A percentile compares a stretch with the other conserved stretches of the same genome.
These are phyloP conservation scores for Colletotrichum viniferum DNA, from an alignment of 2,329 filamentous ascomycete species.

Conservation along the genomic window DNA sequence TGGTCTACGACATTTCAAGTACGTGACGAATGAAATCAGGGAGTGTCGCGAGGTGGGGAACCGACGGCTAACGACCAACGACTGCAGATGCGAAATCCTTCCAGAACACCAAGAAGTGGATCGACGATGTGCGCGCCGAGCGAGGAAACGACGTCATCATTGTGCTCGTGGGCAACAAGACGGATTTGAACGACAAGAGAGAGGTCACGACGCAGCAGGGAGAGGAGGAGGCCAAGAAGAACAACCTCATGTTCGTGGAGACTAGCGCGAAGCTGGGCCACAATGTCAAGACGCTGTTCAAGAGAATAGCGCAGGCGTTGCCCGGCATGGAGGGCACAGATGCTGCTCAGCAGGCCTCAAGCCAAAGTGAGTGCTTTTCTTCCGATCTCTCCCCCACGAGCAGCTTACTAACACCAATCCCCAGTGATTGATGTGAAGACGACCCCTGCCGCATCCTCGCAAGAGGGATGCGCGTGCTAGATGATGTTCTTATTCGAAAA, in stretches of 20 bases:
- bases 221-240: constrained; percentile 97
- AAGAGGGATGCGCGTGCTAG: constrained; percentile 76
- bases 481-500: background rate
- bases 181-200: constrained; percentile 96
- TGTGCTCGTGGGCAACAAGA: constrained; percentile 98
- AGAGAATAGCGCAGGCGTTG: constrained; percentile 95
- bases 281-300: constrained; percentile 97
- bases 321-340: constrained; percentile 96
- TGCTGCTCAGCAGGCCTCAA: constrained; percentile 72
- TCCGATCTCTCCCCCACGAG: background rate
- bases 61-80: background rate
- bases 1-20: constrained; percentile 98
- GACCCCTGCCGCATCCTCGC: constrained; percentile 69
- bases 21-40: constrained; percentile 18
- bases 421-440: constrained; percentile 94
- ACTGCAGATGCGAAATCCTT: constrained; percentile 85
- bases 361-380: constrained; percentile 70
- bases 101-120: constrained; percentile 99
- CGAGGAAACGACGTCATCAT: constrained; percentile 99
- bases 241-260: constrained; percentile 98
- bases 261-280: constrained; percentile 97
- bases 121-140: constrained; percentile 96
- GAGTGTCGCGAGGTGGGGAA: background rate
- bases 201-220: constrained; percentile 96
- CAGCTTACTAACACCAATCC: constrained; percentile 27